Conservation (phyloP, 2,329 filamentous ascomycete genomes). For the Colletotrichum falcatum region DNA sequence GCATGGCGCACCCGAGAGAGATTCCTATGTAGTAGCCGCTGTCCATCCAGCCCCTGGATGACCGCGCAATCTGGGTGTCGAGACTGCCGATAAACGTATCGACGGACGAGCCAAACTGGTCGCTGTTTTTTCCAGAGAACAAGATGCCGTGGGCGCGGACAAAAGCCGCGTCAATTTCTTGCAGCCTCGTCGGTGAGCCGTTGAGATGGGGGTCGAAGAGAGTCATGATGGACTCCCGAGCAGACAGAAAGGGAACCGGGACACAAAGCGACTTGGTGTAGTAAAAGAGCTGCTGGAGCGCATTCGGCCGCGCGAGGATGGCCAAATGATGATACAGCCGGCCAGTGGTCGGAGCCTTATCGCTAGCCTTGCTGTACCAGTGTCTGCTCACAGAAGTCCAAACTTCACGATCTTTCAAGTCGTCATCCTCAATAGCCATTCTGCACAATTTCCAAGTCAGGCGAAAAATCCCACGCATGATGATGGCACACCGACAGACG, state of each 20-base stretch:
- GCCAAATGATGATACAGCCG: slow-evolving; percentile 90
- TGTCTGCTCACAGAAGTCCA: slow-evolving; percentile 85
- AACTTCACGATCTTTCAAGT: slow-evolving; percentile 78
- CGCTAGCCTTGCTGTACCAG: slow-evolving; percentile 88
- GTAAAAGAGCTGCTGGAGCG: slow-evolving; percentile 77
- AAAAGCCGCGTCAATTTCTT: slow-evolving; percentile 11
- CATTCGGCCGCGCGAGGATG: slow-evolving; percentile 78
- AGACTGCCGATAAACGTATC: slow-evolving; percentile 62
- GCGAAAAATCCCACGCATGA: too few relatives aligned
- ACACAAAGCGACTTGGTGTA: slow-evolving; percentile 80
- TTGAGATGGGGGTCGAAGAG: slow-evolving; percentile 71
- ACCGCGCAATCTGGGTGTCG: slow-evolving; percentile 66
- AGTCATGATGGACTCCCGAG: slow-evolving; percentile 77
- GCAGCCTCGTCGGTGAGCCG: not conserved
- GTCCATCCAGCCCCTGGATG: slow-evolving; percentile 64
- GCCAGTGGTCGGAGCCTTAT: slow-evolving; percentile 80
- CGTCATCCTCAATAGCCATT: slow-evolving; percentile 76
- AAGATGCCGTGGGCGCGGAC: slow-evolving; percentile 17
- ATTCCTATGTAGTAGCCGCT: slow-evolving; percentile 66
- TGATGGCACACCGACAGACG: not conserved
- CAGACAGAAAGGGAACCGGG: slow-evolving; percentile 73
- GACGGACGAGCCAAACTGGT: not conserved
- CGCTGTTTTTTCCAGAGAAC: not conserved
- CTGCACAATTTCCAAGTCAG: slow-evolving; percentile 41
- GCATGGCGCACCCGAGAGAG: slow-evolving; percentile 60